Base-by-base conservation (phyloP, 352 stramenopile species). In the Globisporangium viniferum region DNA sequence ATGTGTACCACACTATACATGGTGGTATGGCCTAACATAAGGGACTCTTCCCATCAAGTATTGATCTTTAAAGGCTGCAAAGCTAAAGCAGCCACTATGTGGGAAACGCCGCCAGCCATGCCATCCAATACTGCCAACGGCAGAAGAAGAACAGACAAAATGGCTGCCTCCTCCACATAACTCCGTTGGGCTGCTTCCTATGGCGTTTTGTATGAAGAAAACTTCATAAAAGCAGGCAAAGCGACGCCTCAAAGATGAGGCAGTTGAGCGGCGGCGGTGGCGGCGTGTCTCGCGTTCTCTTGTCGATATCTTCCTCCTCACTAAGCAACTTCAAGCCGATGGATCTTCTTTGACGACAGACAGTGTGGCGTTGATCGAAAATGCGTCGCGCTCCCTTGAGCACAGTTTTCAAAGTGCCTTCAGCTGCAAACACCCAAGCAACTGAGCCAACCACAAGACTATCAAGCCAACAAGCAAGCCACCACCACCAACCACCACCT, bases 351-450 rank as follows among this genome's bases (percentile, higher is more conserved):
- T 24, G 24, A 20, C 14, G 14, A 5, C 36, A n/a, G 14, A 5
- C 36, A n/a, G n/a, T 24, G 5, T n/a, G 44, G 18, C 44, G 44
- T 51, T 10, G 44, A 22, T 51, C 44, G 44, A 24, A 49, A 22
- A 51, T 51, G 39, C 39, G 39, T 20, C 39, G 39, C 12, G 9
- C 14, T 46, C 39, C 24, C 54, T 41, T 4, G 35, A 20, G 6
- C 31, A 12, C 56, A 62, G 56, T 62, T 39, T 57, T 65, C 24
- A 65, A 65, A 36, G 59, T 68, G 56, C 56, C 56, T 49, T 36
- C 56, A 49, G 33, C 56, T 33, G 24, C 31, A 33, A 14, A 60
- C 35, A 18, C 29, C 12, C 44, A 51, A 59, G 53, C 53, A 14
- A 15, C 27, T 54, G 58, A 20, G 54, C 14, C 56, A n/a, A 62